phyloP scores from a whole-genome alignment of 1,284 basidiomycete genomes.

The Boletus sp. region DNA sequence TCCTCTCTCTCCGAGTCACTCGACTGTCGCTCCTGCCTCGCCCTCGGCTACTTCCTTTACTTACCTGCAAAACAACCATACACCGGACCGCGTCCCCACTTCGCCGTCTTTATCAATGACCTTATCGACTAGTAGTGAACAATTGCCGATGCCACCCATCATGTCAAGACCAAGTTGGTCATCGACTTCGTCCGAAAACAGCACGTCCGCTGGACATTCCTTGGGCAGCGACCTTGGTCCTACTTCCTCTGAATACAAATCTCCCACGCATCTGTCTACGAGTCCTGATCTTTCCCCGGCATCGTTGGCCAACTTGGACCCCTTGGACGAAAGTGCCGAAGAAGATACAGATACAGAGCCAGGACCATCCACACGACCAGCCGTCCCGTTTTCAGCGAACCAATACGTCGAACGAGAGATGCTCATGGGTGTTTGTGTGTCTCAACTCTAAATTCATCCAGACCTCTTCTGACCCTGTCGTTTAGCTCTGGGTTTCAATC shows the following conservation, averaged over 20 bases:
- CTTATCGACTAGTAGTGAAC: constrained; percentile 19
- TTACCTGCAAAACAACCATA: constrained; percentile 13
- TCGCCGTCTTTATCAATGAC: constrained; percentile 19
- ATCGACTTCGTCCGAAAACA: constrained; percentile 30
- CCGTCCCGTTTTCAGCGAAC: constrained; percentile 38
- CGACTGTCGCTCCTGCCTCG: constrained; percentile 9
- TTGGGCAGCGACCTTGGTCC: constrained; percentile 19
- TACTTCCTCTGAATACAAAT: constrained; percentile 17
- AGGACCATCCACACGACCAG: constrained; percentile 22
- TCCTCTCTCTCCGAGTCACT: constrained; percentile 11
- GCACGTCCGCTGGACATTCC: constrained; percentile 13
- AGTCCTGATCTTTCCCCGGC: constrained; percentile 28
- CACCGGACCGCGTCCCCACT: constrained; percentile 13
- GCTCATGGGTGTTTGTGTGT: constrained; percentile 63
- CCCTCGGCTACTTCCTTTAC: constrained; percentile 9
- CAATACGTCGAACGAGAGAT: constrained; percentile 61
- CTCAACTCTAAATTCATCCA: background rate
- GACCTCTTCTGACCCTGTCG: constrained; percentile 8
- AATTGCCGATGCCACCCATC: constrained; percentile 15
- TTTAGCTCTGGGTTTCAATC: constrained; percentile 60
- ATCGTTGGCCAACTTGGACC: constrained; percentile 14
- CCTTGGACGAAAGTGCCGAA: constrained; percentile 21
- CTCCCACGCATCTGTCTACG: constrained; percentile 17
- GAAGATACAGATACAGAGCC: constrained; percentile 16
- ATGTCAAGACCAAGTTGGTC: constrained; percentile 26